These are phyloP conservation scores for Gaeumannomyces tritici DNA, from an alignment of 2,329 filamentous ascomycete species.

Conservation along the genomic window DNA sequence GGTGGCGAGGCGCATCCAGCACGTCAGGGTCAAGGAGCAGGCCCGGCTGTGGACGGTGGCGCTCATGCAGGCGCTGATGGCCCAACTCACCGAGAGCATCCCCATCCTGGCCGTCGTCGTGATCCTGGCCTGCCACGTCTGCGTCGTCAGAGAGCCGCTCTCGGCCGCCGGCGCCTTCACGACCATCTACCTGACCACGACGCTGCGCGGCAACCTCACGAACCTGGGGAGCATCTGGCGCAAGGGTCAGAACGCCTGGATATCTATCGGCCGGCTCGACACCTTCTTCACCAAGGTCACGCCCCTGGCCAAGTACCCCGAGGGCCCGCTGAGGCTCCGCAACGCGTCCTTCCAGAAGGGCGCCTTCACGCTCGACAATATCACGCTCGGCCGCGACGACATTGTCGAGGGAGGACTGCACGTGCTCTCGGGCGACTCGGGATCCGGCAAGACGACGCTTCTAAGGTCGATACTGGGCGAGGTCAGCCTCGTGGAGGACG, in stretches of 20 bases:
- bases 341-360: constrained; percentile 37
- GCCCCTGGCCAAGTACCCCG: constrained; percentile 35
- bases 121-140: constrained; percentile 44
- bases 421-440: constrained; percentile 43
- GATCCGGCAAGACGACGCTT: constrained; percentile 48
- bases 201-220: constrained; percentile 40
- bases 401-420: constrained; percentile 46
- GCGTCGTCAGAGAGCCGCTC: constrained; percentile 34
- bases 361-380: constrained; percentile 35
- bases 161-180: constrained; percentile 50
- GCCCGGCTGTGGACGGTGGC: constrained; percentile 43
- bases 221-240: constrained; percentile 36
- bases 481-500: constrained; percentile 28
- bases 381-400: constrained; percentile 27
- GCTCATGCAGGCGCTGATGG: constrained; percentile 34
- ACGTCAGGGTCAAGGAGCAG: constrained; percentile 40
- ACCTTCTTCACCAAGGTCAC: constrained; percentile 42
- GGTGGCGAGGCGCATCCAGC: constrained; percentile 39
- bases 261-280: constrained; percentile 42
- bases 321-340: constrained; percentile 36
- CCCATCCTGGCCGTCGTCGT: constrained; percentile 41
- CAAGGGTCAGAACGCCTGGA: constrained; percentile 28
- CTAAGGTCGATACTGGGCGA: constrained; percentile 45
- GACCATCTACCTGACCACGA: constrained; percentile 42
- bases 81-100: constrained; percentile 40